Evolutionary conservation across 805 yeast species (phyloP).

Genomic region (Wickerhamomyces mucosus): DNA sequence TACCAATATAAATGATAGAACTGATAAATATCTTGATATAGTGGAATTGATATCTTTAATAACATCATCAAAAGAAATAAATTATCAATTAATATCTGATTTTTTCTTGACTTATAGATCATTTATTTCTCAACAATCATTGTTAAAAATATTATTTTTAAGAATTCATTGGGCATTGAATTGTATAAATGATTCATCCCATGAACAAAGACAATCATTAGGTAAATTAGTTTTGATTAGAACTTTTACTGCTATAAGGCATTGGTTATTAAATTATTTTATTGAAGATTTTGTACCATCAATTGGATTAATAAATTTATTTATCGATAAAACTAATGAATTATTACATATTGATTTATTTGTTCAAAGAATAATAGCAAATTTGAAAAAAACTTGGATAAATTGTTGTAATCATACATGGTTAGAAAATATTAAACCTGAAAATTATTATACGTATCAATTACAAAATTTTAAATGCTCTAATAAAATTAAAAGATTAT

Average conservation of each 20-base stretch:
- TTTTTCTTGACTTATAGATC: conserved; percentile 78
- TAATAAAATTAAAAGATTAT: conserved; percentile 23
- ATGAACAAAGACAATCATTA: conserved; percentile 25
- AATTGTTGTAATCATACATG: conserved; percentile 20
- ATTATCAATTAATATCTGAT: conserved; percentile 73
- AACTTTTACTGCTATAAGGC: conserved; percentile 79
- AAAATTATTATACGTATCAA: conserved; percentile 14
- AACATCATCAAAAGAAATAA: conserved; percentile 30
- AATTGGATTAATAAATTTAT: conserved; percentile 34
- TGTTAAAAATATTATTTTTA: conserved; percentile 51
- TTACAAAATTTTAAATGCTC: conserved; percentile 20
- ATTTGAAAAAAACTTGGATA: conserved; percentile 43
- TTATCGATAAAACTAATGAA: conserved; percentile 28
- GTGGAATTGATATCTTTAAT: conserved; percentile 11
- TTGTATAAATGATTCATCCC: conserved; percentile 17
- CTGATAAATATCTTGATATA: conserved; percentile 9
- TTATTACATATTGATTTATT: conserved; percentile 14
- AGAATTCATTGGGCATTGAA: conserved; percentile 68
- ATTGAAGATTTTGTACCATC: conserved; percentile 68
- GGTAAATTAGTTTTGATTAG: conserved; percentile 68
- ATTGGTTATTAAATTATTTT: conserved; percentile 85
- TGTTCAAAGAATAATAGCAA: conserved; percentile 30
- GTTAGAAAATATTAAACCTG: conserved; percentile 22
- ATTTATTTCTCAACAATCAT: conserved; percentile 47
- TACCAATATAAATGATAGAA: no score